These are phyloP conservation scores for Pichia terricola DNA, from an alignment of 1,139 yeast genomes.

Conservation along the genomic window DNA sequence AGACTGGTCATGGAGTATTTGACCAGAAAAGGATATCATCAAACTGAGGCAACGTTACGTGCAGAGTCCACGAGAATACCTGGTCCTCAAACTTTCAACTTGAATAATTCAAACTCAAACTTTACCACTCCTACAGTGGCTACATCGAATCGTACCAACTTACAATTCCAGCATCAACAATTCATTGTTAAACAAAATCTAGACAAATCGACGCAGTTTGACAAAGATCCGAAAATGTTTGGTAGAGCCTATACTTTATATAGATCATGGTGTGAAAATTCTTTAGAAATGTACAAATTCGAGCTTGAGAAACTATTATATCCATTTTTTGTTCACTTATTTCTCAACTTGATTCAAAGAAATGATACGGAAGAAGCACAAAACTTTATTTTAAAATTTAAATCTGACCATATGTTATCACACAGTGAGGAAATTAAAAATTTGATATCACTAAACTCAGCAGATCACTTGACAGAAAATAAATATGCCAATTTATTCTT, in stretches of 20 bases:
- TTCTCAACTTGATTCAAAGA: constrained; percentile 65
- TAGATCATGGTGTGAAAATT: constrained; percentile 83
- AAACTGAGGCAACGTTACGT: constrained; percentile 89
- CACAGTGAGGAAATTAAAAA: constrained; percentile 73
- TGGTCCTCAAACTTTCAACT: constrained; percentile 48
- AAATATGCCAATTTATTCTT: constrained; percentile 71
- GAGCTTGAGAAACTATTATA: constrained; percentile 76
- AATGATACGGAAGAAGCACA: constrained; percentile 55
- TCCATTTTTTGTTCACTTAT: constrained; percentile 87
- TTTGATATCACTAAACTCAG: constrained; percentile 63
- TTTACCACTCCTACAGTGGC: constrained; percentile 31
- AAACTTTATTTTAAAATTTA: constrained; percentile 64
- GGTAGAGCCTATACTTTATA: constrained; percentile 70
- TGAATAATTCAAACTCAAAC: constrained; percentile 35
- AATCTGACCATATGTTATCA: constrained; percentile 60
- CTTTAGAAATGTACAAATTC: constrained; percentile 85
- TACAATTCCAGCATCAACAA: constrained; percentile 26
- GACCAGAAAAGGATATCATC: constrained; percentile 86
- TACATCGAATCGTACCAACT: constrained; percentile 20
- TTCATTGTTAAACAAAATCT: constrained; percentile 22
- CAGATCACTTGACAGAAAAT: constrained; percentile 77
- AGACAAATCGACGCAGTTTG: constrained; percentile 27
- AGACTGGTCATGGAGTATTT: constrained; percentile 84
- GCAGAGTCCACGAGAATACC: constrained; percentile 73
- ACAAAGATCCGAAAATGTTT: constrained; percentile 62